Percentiles rank a stretch among this genome's conserved stretches.
These are phyloP conservation scores for Starmerella scarabaei DNA, from an alignment of 805 yeast species.

Conservation along the genomic window DNA sequence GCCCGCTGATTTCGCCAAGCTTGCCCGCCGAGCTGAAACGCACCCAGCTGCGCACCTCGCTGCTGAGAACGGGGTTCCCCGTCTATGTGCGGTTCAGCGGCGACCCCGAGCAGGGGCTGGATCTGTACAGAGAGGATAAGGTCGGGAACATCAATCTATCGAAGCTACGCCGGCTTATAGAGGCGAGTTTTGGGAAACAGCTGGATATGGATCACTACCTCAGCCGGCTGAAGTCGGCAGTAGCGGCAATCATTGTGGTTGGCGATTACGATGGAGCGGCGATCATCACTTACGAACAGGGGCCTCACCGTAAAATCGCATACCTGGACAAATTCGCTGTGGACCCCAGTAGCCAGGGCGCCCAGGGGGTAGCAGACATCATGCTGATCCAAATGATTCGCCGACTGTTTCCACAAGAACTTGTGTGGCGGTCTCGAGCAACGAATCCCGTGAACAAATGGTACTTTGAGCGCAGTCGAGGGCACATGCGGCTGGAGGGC, in stretches of 20 bases:
- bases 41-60: conserved; percentile 57
- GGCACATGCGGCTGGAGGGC: conserved; percentile 41
- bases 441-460: conserved; percentile 90
- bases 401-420: conserved; percentile 52
- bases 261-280: conserved; percentile 97
- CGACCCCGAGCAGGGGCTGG: conserved; percentile 28
- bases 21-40: conserved; percentile 53
- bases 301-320: conserved; percentile 39
- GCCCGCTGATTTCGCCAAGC: conserved; percentile 83
- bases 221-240: conserved; percentile 44
- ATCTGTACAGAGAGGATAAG: conserved; percentile 30
- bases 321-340: conserved; percentile 94
- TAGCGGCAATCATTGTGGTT: conserved; percentile 70
- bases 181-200: conserved; percentile 62
- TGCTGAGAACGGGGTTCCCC: conserved; percentile 62
- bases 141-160: conserved; percentile 39
- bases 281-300: conserved; percentile 67
- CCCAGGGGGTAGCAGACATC: conserved; percentile 86
- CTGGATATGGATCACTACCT: conserved; percentile 59
- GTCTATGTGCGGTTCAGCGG: conserved; percentile 32
- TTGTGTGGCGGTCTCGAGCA: conserved; percentile 81
- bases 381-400: conserved; percentile 67
- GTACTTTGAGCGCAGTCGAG: conserved; percentile 86
- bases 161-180: conserved; percentile 49
- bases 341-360: conserved; percentile 67